These are phyloP conservation scores for Paxillus rubicundulus DNA, from an alignment of 768 basidiomycete species.

Conservation along the genomic window DNA sequence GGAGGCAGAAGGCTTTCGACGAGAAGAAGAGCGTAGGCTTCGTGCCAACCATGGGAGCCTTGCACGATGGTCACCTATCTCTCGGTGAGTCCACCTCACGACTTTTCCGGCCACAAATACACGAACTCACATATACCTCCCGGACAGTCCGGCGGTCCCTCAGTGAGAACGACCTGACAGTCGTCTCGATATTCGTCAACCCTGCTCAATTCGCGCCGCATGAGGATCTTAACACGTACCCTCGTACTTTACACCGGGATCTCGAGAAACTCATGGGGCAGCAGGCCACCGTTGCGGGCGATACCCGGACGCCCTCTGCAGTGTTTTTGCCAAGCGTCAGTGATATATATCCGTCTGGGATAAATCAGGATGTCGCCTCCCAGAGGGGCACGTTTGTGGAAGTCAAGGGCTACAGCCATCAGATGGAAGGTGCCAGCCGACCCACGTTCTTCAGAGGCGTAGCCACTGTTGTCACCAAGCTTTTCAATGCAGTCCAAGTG, in stretches of 20 bases:
- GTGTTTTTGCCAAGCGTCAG: slow-evolving; percentile 77
- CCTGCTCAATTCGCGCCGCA: slow-evolving; percentile 96
- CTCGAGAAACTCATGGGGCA: slow-evolving; percentile 55
- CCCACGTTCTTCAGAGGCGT: slow-evolving; percentile 96
- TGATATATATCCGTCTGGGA: slow-evolving; percentile 94
- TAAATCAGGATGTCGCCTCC: slow-evolving; percentile 65
- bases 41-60: slow-evolving; percentile 97
- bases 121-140: slow-evolving; percentile 1
- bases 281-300: slow-evolving; percentile 25
- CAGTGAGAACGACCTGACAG: slow-evolving; percentile 75
- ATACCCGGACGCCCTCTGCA: slow-evolving; percentile 50
- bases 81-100: slow-evolving; percentile 62
- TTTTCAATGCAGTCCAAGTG: slow-evolving; percentile 91
- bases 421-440: slow-evolving; percentile 88
- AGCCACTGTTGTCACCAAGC: slow-evolving; percentile 90
- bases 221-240: slow-evolving; percentile 90
- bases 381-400: slow-evolving; percentile 92
- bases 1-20: slow-evolving; percentile 66
- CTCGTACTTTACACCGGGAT: slow-evolving; percentile 79
- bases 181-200: slow-evolving; percentile 96
- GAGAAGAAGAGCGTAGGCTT: slow-evolving; percentile 75
- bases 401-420: slow-evolving; percentile 84
- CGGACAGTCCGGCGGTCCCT: slow-evolving; percentile 73
- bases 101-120: not conserved
- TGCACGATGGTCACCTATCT: slow-evolving; percentile 90